phyloP scores from a whole-genome alignment of 805 yeast genomes.

The Metschnikowia gelsemii region DNA sequence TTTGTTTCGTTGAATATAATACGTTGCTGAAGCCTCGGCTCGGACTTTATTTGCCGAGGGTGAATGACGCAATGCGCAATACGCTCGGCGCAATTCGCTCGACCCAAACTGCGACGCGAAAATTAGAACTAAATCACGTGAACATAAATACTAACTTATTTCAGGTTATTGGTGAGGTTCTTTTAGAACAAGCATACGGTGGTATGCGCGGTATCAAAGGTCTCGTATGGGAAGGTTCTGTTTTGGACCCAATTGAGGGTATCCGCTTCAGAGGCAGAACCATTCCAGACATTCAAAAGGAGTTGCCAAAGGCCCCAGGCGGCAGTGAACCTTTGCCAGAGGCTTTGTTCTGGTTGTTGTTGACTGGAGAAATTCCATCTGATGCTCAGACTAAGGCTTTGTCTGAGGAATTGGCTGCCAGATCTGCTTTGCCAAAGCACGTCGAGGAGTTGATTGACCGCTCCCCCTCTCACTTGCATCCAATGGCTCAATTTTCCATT shows the following conservation, averaged over 20 bases:
- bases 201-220: constrained; percentile 81
- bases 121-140: background rate
- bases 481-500: constrained; percentile 81
- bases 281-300: constrained; percentile 66
- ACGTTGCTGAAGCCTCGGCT: constrained; percentile 2
- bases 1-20: background rate
- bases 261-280: constrained; percentile 78
- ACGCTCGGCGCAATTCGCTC: constrained; percentile 7
- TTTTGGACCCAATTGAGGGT: constrained; percentile 72
- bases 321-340: constrained; percentile 69
- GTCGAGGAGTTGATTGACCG: constrained; percentile 58
- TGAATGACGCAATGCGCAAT: background rate
- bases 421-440: constrained; percentile 64
- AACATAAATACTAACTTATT: constrained; percentile 13
- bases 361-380: constrained; percentile 73
- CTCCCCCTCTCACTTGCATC: constrained; percentile 69
- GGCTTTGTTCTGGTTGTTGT: constrained; percentile 73
- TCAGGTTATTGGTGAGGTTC: constrained; percentile 46
- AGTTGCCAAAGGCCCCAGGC: constrained; percentile 60
- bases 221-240: constrained; percentile 78
- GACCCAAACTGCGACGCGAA: no score
- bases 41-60: constrained; percentile 13
- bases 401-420: constrained; percentile 60
- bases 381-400: constrained; percentile 55
- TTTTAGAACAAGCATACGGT: constrained; percentile 45